phyloP scores from a whole-genome alignment of 345 rosid species.

The Pistacia integerrima region DNA sequence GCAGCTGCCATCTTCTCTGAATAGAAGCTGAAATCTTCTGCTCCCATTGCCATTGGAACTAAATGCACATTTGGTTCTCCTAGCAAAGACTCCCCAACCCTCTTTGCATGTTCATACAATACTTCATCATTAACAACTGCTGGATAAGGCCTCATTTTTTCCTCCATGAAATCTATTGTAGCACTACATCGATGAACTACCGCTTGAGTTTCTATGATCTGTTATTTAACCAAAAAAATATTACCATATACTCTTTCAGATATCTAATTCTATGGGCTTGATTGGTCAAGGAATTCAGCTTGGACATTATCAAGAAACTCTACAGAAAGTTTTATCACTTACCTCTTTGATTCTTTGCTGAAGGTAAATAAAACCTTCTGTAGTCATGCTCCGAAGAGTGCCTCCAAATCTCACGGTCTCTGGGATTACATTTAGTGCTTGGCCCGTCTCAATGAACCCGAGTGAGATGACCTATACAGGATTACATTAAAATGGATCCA shows the following conservation, averaged over 20 bases:
- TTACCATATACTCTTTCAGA: background rate
- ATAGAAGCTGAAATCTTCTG: slow-evolving; percentile 70
- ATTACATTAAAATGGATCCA: background rate
- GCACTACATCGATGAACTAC: slow-evolving; percentile 51
- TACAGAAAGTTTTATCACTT: background rate
- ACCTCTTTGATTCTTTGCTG: slow-evolving; percentile 51
- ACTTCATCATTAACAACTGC: slow-evolving; percentile 47
- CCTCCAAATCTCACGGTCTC: slow-evolving; percentile 52
- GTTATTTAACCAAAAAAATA: background rate
- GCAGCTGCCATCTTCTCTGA: slow-evolving; percentile 47
- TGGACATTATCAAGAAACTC: background rate
- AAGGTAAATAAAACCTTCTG: slow-evolving; percentile 38
- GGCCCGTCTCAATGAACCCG: slow-evolving; percentile 44
- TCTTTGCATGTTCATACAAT: slow-evolving; percentile 46
- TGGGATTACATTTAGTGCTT: slow-evolving; percentile 49
- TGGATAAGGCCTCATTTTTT: slow-evolving; percentile 44
- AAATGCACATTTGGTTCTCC: slow-evolving; percentile 46
- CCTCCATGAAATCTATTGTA: slow-evolving; percentile 48
- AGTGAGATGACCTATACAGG: slow-evolving; percentile 29
- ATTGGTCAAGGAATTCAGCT: background rate
- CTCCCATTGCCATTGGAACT: slow-evolving; percentile 40
- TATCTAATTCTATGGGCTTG: background rate
- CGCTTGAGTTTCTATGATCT: slow-evolving; percentile 52
- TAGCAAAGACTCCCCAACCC: slow-evolving; percentile 41
- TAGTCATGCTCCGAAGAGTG: slow-evolving; percentile 47